Conservation (phyloP, 495 filamentous ascomycete species). For the Gamarada debralockiae region DNA sequence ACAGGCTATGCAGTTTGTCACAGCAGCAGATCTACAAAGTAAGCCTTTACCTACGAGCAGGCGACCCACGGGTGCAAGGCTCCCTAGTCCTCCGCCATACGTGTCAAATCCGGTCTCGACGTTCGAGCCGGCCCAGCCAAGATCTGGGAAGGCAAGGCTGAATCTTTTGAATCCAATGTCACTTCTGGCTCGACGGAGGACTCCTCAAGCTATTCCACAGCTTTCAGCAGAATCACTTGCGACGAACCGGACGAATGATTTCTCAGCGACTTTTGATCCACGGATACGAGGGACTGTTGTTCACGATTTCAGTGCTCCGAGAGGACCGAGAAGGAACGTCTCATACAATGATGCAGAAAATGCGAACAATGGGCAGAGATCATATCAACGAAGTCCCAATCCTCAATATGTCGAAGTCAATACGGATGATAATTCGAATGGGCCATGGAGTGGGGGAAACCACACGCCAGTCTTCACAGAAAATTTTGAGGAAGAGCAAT, state of each 20-base stretch:
- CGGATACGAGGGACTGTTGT: constrained; percentile 79
- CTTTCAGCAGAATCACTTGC: constrained; percentile 27
- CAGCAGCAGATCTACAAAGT: constrained; percentile 19
- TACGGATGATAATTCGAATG: constrained; percentile 9
- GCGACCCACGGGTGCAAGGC: constrained; percentile 29
- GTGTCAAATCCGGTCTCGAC: constrained; percentile 10
- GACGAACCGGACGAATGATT: constrained; percentile 33
- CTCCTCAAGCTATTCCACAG: constrained; percentile 46
- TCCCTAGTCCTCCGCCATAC: constrained; percentile 31
- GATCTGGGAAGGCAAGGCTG: constrained; percentile 52
- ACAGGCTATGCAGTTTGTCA: constrained; percentile 18
- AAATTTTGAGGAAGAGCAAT: constrained; percentile 61
- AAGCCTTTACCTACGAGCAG: constrained; percentile 12
- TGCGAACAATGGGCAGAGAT: constrained; percentile 8
- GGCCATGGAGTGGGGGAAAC: constrained; percentile 24
- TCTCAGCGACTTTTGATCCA: constrained; percentile 63
- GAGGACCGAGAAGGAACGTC: constrained; percentile 49
- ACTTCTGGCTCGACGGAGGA: constrained; percentile 55
- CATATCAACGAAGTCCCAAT: constrained; percentile 18
- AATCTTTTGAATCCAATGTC: constrained; percentile 68
- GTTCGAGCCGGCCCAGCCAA: constrained; percentile 17
- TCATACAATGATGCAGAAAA: constrained; percentile 34
- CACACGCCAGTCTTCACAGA: constrained; percentile 65
- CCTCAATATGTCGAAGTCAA: constrained; percentile 6
- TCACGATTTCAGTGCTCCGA: constrained; percentile 87